Conservation (phyloP, 2,329 filamentous ascomycete genomes). For the Scorias spongiosa region DNA sequence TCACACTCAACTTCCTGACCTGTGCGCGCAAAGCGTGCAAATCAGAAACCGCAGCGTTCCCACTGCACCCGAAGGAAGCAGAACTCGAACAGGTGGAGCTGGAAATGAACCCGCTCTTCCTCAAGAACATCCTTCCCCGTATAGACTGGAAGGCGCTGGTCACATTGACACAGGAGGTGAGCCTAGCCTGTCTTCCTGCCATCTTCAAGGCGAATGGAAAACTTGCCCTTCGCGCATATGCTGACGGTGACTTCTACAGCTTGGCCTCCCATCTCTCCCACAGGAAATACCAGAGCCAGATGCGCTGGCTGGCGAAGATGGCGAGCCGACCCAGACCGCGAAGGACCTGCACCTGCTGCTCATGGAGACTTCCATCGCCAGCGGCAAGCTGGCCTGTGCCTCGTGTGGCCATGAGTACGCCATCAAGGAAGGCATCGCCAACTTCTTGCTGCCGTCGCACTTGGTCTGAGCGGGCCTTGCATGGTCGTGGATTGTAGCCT, state of each 20-base stretch:
- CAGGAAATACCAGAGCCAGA: conserved; percentile 18
- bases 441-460: conserved; percentile 88
- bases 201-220: neutral
- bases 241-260: conserved; percentile 31
- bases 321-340: conserved; percentile 51
- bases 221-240: neutral
- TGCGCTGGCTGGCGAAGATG: conserved; percentile 38
- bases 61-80: conserved; percentile 81
- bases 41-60: conserved; percentile 61
- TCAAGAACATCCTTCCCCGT: conserved; percentile 72
- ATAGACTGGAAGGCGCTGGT: conserved; percentile 77
- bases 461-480: conserved; percentile 41
- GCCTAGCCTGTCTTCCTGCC: conserved; percentile 12
- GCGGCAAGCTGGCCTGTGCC: conserved; percentile 79
- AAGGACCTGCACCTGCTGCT: conserved; percentile 68
- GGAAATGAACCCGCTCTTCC: conserved; percentile 64
- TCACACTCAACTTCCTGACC: conserved; percentile 91
- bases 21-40: conserved; percentile 96
- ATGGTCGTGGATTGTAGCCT: too few relatives aligned
- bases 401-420: conserved; percentile 89
- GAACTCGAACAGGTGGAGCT: conserved; percentile 76
- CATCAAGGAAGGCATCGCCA: conserved; percentile 90
- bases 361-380: conserved; percentile 76
- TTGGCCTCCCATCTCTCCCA: conserved; percentile 64
- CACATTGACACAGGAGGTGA: conserved; percentile 61